phyloP scores from a whole-genome alignment of 78 protist species.

The Dictyostelium firmibasis region DNA sequence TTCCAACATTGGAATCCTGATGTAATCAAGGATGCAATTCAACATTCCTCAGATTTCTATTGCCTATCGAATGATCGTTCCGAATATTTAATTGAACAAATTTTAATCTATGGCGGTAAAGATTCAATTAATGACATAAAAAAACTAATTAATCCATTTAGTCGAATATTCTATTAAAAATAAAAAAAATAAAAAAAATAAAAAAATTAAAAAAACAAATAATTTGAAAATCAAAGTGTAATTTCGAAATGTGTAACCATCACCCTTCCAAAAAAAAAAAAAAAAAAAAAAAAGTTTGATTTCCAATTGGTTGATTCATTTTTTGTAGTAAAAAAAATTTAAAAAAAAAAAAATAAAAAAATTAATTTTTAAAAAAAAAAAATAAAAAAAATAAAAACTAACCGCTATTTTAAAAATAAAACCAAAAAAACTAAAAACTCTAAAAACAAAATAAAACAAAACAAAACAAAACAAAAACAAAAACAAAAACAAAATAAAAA shows the following conservation, averaged over 20 bases:
- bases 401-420: neutral
- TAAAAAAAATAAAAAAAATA: neutral
- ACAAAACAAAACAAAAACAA: too few relatives aligned
- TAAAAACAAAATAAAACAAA: too few relatives aligned
- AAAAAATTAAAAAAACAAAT: neutral
- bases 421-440: neutral
- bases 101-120: conserved; percentile 33
- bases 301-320: too few relatives aligned
- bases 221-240: neutral
- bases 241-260: too few relatives aligned
- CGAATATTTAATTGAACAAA: conserved; percentile 23
- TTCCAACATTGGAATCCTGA: conserved; percentile 47
- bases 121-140: conserved; percentile 40
- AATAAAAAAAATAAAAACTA: neutral
- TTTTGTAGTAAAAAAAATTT: too few relatives aligned
- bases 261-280: too few relatives aligned
- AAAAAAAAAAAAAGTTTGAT: neutral
- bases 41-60: conserved; percentile 6
- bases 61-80: conserved; percentile 5
- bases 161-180: neutral
- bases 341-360: too few relatives aligned
- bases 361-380: neutral
- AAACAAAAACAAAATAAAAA: too few relatives aligned
- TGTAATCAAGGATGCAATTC: conserved; percentile 48
- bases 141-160: conserved; percentile 18